A percentile compares a stretch with the other conserved stretches of the same genome.
Evolutionary conservation across 1,284 basidiomycete species (phyloP).

Genomic region (Gymnopus androsaceus): DNA sequence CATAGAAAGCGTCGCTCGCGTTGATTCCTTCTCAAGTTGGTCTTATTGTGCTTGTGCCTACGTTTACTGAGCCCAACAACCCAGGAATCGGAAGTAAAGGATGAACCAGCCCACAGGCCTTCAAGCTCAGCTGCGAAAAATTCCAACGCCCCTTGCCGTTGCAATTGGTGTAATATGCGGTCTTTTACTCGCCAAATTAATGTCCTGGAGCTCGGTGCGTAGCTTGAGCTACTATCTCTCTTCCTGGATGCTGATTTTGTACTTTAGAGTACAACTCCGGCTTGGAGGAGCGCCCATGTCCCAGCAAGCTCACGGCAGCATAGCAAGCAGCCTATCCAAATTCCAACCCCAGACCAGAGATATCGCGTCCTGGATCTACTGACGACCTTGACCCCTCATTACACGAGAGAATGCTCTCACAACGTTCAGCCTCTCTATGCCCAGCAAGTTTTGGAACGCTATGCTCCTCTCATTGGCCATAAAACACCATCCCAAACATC

Average conservation of each 20-base stretch:
- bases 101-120: background rate
- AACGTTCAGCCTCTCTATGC: conserved; percentile 80
- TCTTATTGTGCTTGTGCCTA: too few species aligned
- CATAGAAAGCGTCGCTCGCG: background rate
- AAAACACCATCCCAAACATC: conserved; percentile 57
- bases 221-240: conserved; percentile 2
- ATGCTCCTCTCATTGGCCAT: conserved; percentile 80
- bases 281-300: conserved; percentile 58
- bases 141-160: conserved; percentile 58
- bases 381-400: conserved; percentile 82
- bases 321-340: conserved; percentile 59
- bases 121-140: conserved; percentile 31
- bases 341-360: conserved; percentile 80
- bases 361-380: conserved; percentile 83
- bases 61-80: too few species aligned
- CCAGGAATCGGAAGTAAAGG: background rate
- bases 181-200: conserved; percentile 57
- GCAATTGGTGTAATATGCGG: conserved; percentile 67
- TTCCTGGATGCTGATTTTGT: conserved; percentile 1
- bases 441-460: conserved; percentile 83
- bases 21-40: too few species aligned
- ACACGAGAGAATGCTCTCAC: conserved; percentile 86
- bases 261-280: conserved; percentile 37
- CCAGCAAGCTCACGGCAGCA: conserved; percentile 52
- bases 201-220: conserved; percentile 49